Percentiles rank a stretch among this genome's conserved stretches.
Evolutionary conservation across 2,329 filamentous ascomycete genomes (phyloP).

Genomic region (Aspergillus terreus): DNA sequence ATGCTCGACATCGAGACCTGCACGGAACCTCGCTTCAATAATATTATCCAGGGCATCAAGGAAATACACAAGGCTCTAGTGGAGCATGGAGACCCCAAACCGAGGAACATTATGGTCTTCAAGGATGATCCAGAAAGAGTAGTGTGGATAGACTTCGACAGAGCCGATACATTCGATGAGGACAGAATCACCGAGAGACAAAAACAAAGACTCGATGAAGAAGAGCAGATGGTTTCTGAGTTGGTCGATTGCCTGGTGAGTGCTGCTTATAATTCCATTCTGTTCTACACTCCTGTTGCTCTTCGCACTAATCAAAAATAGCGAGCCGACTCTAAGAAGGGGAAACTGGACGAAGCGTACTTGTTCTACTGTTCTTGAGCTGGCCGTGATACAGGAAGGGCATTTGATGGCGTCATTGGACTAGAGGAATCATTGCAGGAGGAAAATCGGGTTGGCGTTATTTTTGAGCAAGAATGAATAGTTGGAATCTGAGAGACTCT

Average conservation of each 20-base stretch:
- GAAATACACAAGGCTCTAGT: conserved; percentile 14
- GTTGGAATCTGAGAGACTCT: background rate
- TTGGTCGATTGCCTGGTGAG: background rate
- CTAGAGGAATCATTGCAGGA: no score
- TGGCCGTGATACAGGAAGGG: background rate
- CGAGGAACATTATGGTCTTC: conserved; percentile 16
- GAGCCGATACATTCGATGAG: background rate
- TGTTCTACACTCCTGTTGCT: background rate
- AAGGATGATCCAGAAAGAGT: conserved; percentile 10
- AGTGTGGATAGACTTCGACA: conserved; percentile 11
- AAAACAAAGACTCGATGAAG: background rate
- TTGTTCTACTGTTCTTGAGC: background rate
- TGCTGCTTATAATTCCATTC: background rate
- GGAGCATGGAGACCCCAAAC: conserved; percentile 7
- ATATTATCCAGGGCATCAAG: conserved; percentile 8
- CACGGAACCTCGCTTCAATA: conserved; percentile 5
- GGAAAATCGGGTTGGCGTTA: background rate
- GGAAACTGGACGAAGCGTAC: background rate
- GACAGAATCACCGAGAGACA: background rate
- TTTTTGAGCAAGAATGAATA: background rate
- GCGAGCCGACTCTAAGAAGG: background rate
- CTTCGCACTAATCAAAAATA: background rate
- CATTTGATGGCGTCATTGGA: no score
- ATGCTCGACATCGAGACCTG: conserved; percentile 7
- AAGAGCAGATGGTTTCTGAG: background rate